Base-by-base conservation (phyloP, 2,329 filamentous ascomycete species). In the Stachybotrys echinatus region DNA sequence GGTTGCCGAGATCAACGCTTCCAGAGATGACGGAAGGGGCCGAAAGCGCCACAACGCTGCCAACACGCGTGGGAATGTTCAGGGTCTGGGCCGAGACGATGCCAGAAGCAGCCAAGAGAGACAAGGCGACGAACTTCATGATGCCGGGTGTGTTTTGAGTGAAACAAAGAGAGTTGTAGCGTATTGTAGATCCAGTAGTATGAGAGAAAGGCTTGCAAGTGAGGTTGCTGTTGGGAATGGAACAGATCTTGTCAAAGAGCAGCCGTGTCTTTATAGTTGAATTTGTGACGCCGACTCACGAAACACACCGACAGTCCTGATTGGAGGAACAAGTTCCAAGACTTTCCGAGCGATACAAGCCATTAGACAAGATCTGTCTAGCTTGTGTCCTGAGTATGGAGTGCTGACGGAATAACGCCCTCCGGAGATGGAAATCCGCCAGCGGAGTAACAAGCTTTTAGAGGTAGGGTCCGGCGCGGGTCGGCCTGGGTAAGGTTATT, bases 51-150 rank as follows among this genome's bases (percentile, higher is more conserved):
- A 58, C 54, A 40, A 58, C 52, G 50, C 47, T 52, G 27, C 56
- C 56, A 45, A 54, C 55, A 42, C 56, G 55, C 7, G 56, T 56
- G 21, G 56, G 56, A 31, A 58, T 58, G 52, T 58, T 58, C 31
- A 58, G 53, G 12, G 55, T 57, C 50, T 58, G 56, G 22, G 56
- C 56, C 14, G 56, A 50, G 20, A 23, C 45, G 3, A 50, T 17
- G 45, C 45, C 49, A 34, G 23, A 22, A n/a, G 42, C 38, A 31
- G 44, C 45, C 31, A 44, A 21, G 40, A 48, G 19, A 14, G 23
- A 2, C 8, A 45, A 12, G 21, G 12, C 22, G 42, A 22, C 23
- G 42, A 18, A 23, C 42, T 45, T 23, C 42, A 45, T 45, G 5
- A 23, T 45, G 5, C 12, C 22, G 40, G 18, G 10, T 34, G 5